These are phyloP conservation scores for Ophiostoma ips DNA, from an alignment of 2,329 filamentous ascomycete species.

Conservation along the genomic window DNA sequence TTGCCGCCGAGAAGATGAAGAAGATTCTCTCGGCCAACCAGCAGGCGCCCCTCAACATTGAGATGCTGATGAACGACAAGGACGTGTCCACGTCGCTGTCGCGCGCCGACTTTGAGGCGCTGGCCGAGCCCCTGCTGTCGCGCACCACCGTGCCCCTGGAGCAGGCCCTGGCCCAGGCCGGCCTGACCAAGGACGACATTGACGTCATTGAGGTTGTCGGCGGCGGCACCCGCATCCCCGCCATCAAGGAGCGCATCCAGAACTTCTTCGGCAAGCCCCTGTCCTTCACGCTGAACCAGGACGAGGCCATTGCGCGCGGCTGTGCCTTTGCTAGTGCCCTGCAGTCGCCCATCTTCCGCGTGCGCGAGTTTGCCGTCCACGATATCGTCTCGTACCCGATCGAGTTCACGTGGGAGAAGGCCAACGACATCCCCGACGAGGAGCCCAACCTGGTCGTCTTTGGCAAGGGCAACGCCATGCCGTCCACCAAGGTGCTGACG, in stretches of 20 bases:
- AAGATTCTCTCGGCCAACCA: constrained; percentile 96
- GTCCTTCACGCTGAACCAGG: constrained; percentile 95
- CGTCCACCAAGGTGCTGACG: constrained; percentile 96
- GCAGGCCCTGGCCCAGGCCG: constrained; percentile 86
- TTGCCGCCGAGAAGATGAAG: constrained; percentile 93
- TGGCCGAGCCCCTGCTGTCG: constrained; percentile 71
- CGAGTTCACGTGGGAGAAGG: constrained; percentile 98
- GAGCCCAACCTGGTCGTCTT: constrained; percentile 96
- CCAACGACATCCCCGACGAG: constrained; percentile 93
- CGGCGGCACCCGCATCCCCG: constrained; percentile 83
- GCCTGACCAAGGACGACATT: constrained; percentile 82
- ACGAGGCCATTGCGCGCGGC: constrained; percentile 90
- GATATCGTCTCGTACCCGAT: constrained; percentile 97
- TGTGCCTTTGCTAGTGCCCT: constrained; percentile 97
- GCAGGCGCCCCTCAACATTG: constrained; percentile 83
- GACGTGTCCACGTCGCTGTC: constrained; percentile 84
- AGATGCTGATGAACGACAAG: constrained; percentile 96
- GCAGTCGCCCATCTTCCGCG: constrained; percentile 92
- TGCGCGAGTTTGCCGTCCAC: constrained; percentile 94
- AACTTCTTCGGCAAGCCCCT: constrained; percentile 84
- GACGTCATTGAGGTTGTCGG: constrained; percentile 88
- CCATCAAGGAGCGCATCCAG: constrained; percentile 81
- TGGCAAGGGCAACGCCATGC: constrained; percentile 91
- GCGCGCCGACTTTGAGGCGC: constrained; percentile 82
- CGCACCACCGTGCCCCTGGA: constrained; percentile 64